Conservation (phyloP, 106 monocot species). For the Agapanthus africanus region DNA sequence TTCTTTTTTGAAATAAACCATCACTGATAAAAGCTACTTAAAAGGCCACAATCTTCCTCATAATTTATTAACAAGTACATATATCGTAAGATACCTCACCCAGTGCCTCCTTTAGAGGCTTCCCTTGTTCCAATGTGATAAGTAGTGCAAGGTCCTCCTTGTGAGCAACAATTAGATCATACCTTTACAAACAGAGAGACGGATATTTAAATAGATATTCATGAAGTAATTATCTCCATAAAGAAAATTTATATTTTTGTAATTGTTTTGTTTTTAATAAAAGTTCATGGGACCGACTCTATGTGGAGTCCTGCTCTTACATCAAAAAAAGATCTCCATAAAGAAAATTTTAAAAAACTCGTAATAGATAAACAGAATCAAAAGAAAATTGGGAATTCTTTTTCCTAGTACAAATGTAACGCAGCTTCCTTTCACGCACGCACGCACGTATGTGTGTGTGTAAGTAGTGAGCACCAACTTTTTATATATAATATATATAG, state of each 20-base stretch:
- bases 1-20: conserved; percentile 1
- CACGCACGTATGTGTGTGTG: no score
- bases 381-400: not conserved
- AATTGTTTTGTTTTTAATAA: no score
- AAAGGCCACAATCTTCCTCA: not conserved
- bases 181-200: conserved; percentile 41
- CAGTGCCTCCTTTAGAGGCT: conserved; percentile 81
- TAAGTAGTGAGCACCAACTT: no score
- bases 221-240: not conserved
- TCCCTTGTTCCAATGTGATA: conserved; percentile 92
- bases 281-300: no score
- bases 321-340: no score
- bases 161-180: conserved; percentile 71
- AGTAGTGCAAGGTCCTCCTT: conserved; percentile 89
- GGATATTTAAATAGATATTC: not conserved
- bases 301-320: no score
- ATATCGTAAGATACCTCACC: conserved; percentile 55
- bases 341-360: not conserved
- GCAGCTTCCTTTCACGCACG: no score
- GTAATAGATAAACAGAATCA: not conserved
- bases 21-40: conserved; percentile 4
- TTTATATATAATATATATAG: no score
- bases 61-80: not conserved
- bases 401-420: not conserved
- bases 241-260: no score